Evolutionary conservation across 495 filamentous ascomycete genomes (phyloP).

Genomic region (Penicillium pulvis): DNA sequence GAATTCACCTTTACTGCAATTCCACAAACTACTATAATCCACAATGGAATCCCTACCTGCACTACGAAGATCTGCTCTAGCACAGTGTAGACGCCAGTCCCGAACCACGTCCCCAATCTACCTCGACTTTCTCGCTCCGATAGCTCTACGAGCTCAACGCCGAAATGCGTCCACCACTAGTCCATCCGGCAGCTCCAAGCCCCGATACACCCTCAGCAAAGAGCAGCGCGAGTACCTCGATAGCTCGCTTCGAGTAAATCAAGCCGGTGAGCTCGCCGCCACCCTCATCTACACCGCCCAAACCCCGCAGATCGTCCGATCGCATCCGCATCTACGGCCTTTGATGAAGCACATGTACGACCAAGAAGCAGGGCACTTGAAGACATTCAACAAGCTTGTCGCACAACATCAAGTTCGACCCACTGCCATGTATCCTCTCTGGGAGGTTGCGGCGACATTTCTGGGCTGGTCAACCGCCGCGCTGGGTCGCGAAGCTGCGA

Average conservation of each 20-base stretch:
- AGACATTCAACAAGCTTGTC: constrained; percentile 80
- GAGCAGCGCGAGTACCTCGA: constrained; percentile 77
- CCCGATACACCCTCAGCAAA: constrained; percentile 63
- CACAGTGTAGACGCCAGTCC: constrained; percentile 17
- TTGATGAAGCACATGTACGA: constrained; percentile 98
- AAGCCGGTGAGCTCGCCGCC: constrained; percentile 86
- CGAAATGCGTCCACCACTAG: constrained; percentile 35
- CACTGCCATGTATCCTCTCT: constrained; percentile 90
- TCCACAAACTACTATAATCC: not conserved
- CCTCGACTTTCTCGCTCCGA: constrained; percentile 49
- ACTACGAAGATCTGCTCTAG: constrained; percentile 24
- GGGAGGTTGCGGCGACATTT: constrained; percentile 79
- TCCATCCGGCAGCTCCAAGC: constrained; percentile 33
- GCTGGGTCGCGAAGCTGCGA: constrained; percentile 92
- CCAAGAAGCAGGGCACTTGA: constrained; percentile 86
- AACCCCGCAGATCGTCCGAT: constrained; percentile 69
- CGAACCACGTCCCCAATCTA: constrained; percentile 27
- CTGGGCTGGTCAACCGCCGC: constrained; percentile 87
- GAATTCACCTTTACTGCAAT: not conserved
- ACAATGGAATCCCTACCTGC: constrained; percentile 22
- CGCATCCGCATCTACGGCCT: constrained; percentile 81
- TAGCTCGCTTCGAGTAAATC: constrained; percentile 83
- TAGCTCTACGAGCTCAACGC: constrained; percentile 24
- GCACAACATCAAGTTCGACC: constrained; percentile 89
- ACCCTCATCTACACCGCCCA: constrained; percentile 84